Evolutionary conservation across 192 early-diverging fungal species (phyloP).

Genomic region (Mortierella hygrophila): DNA sequence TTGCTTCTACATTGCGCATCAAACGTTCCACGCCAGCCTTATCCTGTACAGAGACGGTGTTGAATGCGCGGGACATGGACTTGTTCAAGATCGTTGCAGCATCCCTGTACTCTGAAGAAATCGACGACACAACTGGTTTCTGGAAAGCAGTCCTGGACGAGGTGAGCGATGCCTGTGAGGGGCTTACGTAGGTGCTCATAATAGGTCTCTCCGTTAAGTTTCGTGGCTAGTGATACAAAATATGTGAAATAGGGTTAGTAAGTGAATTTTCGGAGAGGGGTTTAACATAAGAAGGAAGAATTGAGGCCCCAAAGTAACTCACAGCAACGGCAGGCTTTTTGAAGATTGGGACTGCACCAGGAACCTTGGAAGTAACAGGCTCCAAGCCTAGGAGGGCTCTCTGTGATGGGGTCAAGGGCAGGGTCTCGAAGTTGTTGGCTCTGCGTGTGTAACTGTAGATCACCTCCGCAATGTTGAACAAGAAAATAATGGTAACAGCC

Average conservation of each 20-base stretch:
- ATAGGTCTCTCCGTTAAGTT: slow-evolving; percentile 30
- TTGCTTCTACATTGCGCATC: slow-evolving; percentile 48
- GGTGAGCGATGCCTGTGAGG: slow-evolving; percentile 19
- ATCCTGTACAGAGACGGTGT: slow-evolving; percentile 34
- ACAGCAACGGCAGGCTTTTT: slow-evolving; percentile 21
- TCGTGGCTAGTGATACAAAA: slow-evolving; percentile 2
- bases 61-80: slow-evolving; percentile 42
- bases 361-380: slow-evolving; percentile 26
- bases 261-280: neutral
- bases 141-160: slow-evolving; percentile 24
- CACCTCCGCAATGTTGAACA: slow-evolving; percentile 37
- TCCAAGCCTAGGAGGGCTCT: slow-evolving; percentile 44
- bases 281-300: neutral
- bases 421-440: slow-evolving; percentile 42
- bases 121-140: slow-evolving; percentile 8
- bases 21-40: slow-evolving; percentile 30
- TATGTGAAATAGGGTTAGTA: neutral
- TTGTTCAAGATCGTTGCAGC: slow-evolving; percentile 49
- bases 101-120: slow-evolving; percentile 28
- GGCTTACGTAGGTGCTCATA: slow-evolving; percentile 42
- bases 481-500: neutral
- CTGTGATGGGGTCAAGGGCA: slow-evolving; percentile 43
- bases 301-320: neutral
- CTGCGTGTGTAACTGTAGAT: slow-evolving; percentile 23
- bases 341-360: slow-evolving; percentile 34